Evolutionary conservation across 768 basidiomycete genomes (phyloP).

Genomic region (Steccherinum ochraceum): DNA sequence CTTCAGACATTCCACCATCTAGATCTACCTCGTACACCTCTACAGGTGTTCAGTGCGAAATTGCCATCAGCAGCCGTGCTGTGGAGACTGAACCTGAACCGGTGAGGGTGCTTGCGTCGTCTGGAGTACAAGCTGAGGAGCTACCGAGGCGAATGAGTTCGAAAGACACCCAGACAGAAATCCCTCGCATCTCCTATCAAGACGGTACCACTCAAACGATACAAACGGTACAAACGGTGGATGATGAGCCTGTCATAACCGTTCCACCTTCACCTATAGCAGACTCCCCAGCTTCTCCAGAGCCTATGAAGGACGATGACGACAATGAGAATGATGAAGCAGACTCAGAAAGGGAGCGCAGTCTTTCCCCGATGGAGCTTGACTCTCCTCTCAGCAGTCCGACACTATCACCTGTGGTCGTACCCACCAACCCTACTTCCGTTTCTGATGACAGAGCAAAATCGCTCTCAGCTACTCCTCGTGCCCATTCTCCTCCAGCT

Average conservation of each 20-base stretch:
- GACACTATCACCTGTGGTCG: conserved; percentile 13
- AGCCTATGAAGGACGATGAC: not conserved
- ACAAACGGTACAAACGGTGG: not conserved
- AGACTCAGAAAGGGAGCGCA: conserved; percentile 27
- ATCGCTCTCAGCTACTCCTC: conserved; percentile 4
- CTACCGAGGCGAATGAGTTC: not conserved
- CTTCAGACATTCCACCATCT: not conserved
- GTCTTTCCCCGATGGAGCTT: conserved; percentile 58
- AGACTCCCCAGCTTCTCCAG: not conserved
- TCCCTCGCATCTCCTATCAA: not conserved
- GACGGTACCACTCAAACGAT: conserved; percentile 2
- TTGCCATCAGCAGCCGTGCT: not conserved
- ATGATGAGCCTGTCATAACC: no score
- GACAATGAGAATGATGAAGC: not conserved
- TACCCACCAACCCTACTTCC: not conserved
- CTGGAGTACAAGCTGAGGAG: not conserved
- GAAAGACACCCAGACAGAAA: not conserved
- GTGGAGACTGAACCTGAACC: not conserved
- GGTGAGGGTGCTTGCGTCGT: not conserved
- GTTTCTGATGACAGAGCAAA: conserved; percentile 4
- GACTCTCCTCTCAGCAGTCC: conserved; percentile 41
- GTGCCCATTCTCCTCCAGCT: conserved; percentile 5
- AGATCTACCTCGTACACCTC: conserved; percentile 5
- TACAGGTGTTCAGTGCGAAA: conserved; percentile 1
- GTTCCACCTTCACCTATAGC: no score